Percentiles rank a stretch among this genome's conserved stretches.
Conservation (phyloP, 495 filamentous ascomycete species). For the Trichoderma asperelloides region DNA sequence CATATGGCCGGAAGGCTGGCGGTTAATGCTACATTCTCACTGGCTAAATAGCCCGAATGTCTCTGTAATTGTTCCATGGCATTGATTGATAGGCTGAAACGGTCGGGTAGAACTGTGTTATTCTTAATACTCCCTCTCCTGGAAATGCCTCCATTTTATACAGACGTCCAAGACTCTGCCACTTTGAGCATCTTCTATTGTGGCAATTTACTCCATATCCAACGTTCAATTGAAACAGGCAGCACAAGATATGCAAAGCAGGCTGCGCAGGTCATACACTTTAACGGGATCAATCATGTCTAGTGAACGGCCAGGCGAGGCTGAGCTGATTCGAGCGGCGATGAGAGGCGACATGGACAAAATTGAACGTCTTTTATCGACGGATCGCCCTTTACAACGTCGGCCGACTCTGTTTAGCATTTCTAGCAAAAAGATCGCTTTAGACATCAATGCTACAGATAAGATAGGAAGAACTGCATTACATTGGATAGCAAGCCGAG, state of each 20-base stretch:
- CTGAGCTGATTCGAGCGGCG: not conserved
- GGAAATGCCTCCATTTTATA: not conserved
- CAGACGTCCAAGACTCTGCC: not conserved
- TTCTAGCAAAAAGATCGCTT: not conserved
- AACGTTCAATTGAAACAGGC: not conserved
- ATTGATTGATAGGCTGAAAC: not conserved
- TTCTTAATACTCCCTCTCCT: not conserved
- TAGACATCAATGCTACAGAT: not conserved
- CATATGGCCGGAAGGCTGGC: no score
- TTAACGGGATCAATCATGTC: no score
- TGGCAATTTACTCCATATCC: not conserved
- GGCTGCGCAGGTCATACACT: no score
- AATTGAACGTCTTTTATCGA: not conserved
- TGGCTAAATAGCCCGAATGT: no score
- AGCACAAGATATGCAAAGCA: not conserved
- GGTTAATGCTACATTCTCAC: no score
- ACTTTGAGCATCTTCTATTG: not conserved
- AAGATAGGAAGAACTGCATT: not conserved
- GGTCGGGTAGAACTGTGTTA: not conserved
- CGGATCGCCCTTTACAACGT: not conserved
- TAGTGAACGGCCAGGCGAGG: not conserved
- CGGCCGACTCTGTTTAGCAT: not conserved
- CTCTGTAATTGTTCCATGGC: not conserved
- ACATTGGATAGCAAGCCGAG: not conserved
- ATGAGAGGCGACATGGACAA: not conserved